Evolutionary conservation across 192 early-diverging fungal species (phyloP).

Genomic region (Jimgerdemannia lactiflua): DNA sequence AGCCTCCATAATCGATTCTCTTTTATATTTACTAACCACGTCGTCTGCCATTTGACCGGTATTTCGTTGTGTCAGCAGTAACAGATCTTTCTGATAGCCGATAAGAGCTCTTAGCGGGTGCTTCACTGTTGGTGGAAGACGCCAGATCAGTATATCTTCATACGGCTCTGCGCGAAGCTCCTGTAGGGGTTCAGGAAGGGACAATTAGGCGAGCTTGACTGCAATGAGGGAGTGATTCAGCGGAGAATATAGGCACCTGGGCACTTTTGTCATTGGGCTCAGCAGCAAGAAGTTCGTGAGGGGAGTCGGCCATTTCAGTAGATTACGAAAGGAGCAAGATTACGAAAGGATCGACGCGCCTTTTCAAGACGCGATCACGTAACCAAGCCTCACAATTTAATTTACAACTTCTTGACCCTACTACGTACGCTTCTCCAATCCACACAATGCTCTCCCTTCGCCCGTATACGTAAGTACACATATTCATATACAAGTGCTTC

Average conservation of each 20-base stretch:
- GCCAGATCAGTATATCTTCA: not conserved
- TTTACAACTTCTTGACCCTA: too few relatives aligned
- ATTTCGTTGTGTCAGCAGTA: not conserved
- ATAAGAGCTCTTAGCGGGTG: not conserved
- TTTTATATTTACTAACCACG: not conserved
- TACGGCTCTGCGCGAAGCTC: not conserved
- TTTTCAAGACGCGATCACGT: too few relatives aligned
- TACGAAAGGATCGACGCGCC: too few relatives aligned
- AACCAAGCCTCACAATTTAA: too few relatives aligned
- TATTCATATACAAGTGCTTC: too few relatives aligned
- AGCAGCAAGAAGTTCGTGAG: too few relatives aligned
- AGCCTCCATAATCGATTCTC: not conserved
- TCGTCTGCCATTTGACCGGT: not conserved
- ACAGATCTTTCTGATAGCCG: not conserved
- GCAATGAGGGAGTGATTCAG: not conserved
- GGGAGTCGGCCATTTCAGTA: too few relatives aligned
- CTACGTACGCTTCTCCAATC: too few relatives aligned
- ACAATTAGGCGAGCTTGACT: not conserved
- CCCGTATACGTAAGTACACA: too few relatives aligned
- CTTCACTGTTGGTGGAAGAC: not conserved
- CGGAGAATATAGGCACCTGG: not conserved
- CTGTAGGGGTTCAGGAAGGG: not conserved
- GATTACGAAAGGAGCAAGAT: too few relatives aligned
- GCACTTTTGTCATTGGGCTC: too few relatives aligned
- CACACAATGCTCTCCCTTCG: too few relatives aligned